A percentile compares a stretch with the other conserved stretches of the same genome.
phyloP scores from a whole-genome alignment of 1,284 basidiomycete species.

The Ceratobasidium sp. region DNA sequence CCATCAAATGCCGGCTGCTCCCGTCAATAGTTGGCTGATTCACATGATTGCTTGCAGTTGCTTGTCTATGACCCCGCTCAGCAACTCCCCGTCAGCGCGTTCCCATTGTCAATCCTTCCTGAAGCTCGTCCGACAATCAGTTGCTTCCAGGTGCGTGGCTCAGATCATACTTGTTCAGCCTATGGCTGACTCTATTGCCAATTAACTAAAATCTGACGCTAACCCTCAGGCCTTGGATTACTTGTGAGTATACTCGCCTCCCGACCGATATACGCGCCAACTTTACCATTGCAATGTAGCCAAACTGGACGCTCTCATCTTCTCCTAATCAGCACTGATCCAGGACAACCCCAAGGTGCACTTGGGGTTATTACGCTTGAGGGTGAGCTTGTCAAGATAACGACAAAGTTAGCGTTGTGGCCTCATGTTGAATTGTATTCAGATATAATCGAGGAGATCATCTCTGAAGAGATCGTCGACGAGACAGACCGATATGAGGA shows the following conservation, averaged over 20 bases:
- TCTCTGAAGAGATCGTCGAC: conserved; percentile 87
- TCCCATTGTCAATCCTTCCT: conserved; percentile 83
- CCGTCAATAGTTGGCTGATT: conserved; percentile 24
- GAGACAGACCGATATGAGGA: conserved; percentile 90
- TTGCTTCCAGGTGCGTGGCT: conserved; percentile 63
- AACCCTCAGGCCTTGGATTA: conserved; percentile 76
- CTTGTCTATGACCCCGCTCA: conserved; percentile 89
- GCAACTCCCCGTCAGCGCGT: conserved; percentile 75
- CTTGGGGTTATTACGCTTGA: conserved; percentile 84
- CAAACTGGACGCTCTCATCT: conserved; percentile 96
- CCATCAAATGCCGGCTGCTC: background rate
- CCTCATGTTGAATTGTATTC: conserved; percentile 39
- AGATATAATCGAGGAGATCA: conserved; percentile 74
- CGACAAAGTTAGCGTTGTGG: conserved; percentile 15
- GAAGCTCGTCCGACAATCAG: conserved; percentile 88
- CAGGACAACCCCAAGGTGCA: conserved; percentile 80
- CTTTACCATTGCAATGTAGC: conserved; percentile 60
- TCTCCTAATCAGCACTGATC: conserved; percentile 83
- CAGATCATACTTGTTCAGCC: conserved; percentile 6
- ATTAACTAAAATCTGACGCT: background rate
- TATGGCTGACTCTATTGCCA: conserved; percentile 1
- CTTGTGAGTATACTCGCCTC: conserved; percentile 61
- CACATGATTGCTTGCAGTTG: conserved; percentile 59
- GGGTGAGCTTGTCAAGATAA: conserved; percentile 57
- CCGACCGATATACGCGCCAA: background rate